Conservation (phyloP, 441 rosid genomes). For the Croton laevigatus region DNA sequence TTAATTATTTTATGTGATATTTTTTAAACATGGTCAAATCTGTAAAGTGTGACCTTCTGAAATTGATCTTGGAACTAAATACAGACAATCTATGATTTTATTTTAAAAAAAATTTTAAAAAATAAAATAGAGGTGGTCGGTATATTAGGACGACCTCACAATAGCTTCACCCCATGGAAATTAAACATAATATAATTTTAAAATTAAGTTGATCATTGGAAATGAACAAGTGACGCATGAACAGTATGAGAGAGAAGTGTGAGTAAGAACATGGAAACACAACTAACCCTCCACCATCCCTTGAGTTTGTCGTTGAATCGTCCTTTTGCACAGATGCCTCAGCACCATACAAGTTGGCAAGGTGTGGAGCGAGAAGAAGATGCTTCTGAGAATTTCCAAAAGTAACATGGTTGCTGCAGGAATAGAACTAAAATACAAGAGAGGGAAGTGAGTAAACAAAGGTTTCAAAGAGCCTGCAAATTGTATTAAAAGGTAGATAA, state of each 20-base stretch:
- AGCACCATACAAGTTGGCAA: conserved; percentile 45
- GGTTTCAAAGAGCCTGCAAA: neutral
- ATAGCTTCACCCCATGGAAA: no score
- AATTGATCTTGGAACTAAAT: no score
- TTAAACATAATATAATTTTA: neutral
- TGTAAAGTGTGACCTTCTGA: no score
- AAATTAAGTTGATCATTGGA: neutral
- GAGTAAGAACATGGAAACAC: neutral
- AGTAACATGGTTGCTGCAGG: conserved; percentile 34
- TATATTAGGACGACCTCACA: no score
- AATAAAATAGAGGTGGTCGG: no score
- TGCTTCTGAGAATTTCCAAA: conserved; percentile 30
- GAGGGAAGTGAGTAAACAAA: conserved; percentile 4
- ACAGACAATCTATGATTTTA: no score
- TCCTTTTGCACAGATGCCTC: conserved; percentile 54
- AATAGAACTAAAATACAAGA: conserved; percentile 35
- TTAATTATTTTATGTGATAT: no score
- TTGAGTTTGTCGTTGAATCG: conserved; percentile 21
- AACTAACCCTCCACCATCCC: conserved; percentile 37
- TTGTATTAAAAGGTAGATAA: neutral
- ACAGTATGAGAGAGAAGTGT: neutral
- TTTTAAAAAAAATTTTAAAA: no score
- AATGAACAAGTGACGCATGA: neutral
- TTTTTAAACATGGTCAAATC: no score
- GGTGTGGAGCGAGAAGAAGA: conserved; percentile 21